Percentiles rank a stretch among this genome's conserved stretches.
Conservation (phyloP, 768 basidiomycete species). For the Tylopilus sp. region DNA sequence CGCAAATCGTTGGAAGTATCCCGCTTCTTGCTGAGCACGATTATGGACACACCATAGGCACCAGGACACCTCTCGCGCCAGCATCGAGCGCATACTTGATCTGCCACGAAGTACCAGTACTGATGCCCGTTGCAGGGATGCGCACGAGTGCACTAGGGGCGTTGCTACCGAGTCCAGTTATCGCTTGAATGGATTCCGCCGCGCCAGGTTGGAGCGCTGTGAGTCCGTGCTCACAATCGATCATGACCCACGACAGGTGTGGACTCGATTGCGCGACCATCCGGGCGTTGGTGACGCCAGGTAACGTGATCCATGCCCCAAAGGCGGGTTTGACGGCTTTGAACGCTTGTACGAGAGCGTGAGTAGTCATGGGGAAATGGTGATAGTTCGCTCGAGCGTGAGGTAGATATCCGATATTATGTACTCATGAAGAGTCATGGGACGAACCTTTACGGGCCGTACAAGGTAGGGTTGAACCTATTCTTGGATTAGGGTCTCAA, state of each 20-base stretch:
- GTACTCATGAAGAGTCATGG: neutral
- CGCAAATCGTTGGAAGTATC: neutral
- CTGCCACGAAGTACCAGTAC: slow-evolving; percentile 59
- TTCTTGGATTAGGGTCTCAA: neutral
- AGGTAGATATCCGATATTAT: slow-evolving; percentile 2
- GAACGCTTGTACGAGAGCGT: slow-evolving; percentile 52
- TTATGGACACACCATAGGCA: slow-evolving; percentile 54
- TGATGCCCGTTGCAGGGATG: slow-evolving; percentile 60
- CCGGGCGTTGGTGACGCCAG: slow-evolving; percentile 56
- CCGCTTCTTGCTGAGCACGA: neutral
- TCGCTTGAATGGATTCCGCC: slow-evolving; percentile 52
- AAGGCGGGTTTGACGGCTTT: slow-evolving; percentile 58
- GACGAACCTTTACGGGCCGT: neutral
- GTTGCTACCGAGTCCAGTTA: slow-evolving; percentile 41
- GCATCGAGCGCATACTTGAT: slow-evolving; percentile 70
- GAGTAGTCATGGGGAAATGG: slow-evolving; percentile 41
- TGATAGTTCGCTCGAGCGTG: neutral
- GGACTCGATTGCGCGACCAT: slow-evolving; percentile 53
- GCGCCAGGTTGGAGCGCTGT: slow-evolving; percentile 53
- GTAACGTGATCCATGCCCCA: slow-evolving; percentile 63
- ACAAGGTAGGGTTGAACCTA: neutral
- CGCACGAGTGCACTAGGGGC: slow-evolving; percentile 57
- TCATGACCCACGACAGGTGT: slow-evolving; percentile 57
- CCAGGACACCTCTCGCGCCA: slow-evolving; percentile 60
- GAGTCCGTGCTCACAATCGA: slow-evolving; percentile 71